Conservation (phyloP, 768 basidiomycete genomes). For the Leccinum pellstonianum region DNA sequence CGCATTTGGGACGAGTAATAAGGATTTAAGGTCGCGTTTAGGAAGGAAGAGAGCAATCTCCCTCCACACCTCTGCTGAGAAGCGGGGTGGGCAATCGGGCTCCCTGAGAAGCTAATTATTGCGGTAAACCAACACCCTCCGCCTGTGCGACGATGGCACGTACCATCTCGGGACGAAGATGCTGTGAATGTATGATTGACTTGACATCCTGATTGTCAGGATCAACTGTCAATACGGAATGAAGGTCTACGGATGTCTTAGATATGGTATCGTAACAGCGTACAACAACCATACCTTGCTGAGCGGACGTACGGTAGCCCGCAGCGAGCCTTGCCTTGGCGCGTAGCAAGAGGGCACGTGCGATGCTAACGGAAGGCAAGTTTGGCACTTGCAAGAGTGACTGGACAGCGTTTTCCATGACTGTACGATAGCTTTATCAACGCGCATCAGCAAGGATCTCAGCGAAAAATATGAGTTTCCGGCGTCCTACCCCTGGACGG, state of each 20-base stretch:
- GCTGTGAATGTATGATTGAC: slow-evolving; percentile 52
- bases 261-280: not conserved
- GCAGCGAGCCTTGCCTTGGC: slow-evolving; percentile 63
- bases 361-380: slow-evolving; percentile 48
- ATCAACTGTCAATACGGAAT: slow-evolving; percentile 60
- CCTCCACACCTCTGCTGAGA: slow-evolving; percentile 72
- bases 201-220: slow-evolving; percentile 72
- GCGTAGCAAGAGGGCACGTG: slow-evolving; percentile 62
- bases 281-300: slow-evolving; percentile 49
- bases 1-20: slow-evolving; percentile 62
- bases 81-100: slow-evolving; percentile 47
- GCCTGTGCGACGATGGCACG: slow-evolving; percentile 3
- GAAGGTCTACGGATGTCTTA: slow-evolving; percentile 48
- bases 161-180: slow-evolving; percentile 58
- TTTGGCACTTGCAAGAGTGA: slow-evolving; percentile 62
- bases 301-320: slow-evolving; percentile 59
- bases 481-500: slow-evolving; percentile 57
- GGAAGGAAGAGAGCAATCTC: slow-evolving; percentile 64
- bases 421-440: slow-evolving; percentile 47
- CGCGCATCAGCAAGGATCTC: slow-evolving; percentile 8
- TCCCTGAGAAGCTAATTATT: slow-evolving; percentile 31
- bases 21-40: slow-evolving; percentile 60
- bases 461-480: slow-evolving; percentile 4
- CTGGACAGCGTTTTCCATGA: slow-evolving; percentile 75
- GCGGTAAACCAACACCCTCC: slow-evolving; percentile 1